Evolutionary conservation across 2,329 filamentous ascomycete species (phyloP).

Genomic region (Neoscytalidium dimidiatum): DNA sequence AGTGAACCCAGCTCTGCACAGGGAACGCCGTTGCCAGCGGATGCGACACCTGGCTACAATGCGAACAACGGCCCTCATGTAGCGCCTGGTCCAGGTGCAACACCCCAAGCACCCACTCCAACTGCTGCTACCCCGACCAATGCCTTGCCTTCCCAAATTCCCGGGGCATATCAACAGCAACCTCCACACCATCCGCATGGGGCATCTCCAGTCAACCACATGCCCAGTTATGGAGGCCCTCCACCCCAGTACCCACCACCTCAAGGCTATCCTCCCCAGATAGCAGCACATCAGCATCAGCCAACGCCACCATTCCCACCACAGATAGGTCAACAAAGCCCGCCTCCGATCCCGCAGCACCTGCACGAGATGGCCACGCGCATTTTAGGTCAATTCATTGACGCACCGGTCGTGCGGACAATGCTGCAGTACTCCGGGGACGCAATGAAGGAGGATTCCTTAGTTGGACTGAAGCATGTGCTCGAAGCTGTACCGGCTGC

Average conservation of each 20-base stretch:
- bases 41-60: slow-evolving; percentile 26
- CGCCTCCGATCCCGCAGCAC: slow-evolving; percentile 16
- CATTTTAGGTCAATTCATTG: slow-evolving; percentile 46
- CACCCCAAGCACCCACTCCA: slow-evolving; percentile 9
- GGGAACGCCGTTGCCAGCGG: slow-evolving; percentile 29
- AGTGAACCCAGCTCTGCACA: slow-evolving; percentile 38
- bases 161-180: background rate
- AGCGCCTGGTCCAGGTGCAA: slow-evolving; percentile 18
- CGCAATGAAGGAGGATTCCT: slow-evolving; percentile 55
- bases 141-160: background rate
- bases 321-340: slow-evolving; percentile 1
- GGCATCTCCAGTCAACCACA: slow-evolving; percentile 19
- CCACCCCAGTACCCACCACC: slow-evolving; percentile 33
- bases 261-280: slow-evolving; percentile 28
- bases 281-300: slow-evolving; percentile 37
- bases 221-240: slow-evolving; percentile 6
- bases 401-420: slow-evolving; percentile 43
- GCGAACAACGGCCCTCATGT: slow-evolving; percentile 23
- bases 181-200: slow-evolving; percentile 19
- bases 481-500: slow-evolving; percentile 67
- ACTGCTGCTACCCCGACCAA: slow-evolving; percentile 20
- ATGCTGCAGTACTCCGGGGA: slow-evolving; percentile 38
- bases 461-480: slow-evolving; percentile 71
- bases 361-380: slow-evolving; percentile 36
- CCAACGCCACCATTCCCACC: slow-evolving; percentile 26